A percentile compares a stretch with the other conserved stretches of the same genome.
Evolutionary conservation across 2,329 filamentous ascomycete genomes (phyloP).

Genomic region (Thermoascus crustaceus): DNA sequence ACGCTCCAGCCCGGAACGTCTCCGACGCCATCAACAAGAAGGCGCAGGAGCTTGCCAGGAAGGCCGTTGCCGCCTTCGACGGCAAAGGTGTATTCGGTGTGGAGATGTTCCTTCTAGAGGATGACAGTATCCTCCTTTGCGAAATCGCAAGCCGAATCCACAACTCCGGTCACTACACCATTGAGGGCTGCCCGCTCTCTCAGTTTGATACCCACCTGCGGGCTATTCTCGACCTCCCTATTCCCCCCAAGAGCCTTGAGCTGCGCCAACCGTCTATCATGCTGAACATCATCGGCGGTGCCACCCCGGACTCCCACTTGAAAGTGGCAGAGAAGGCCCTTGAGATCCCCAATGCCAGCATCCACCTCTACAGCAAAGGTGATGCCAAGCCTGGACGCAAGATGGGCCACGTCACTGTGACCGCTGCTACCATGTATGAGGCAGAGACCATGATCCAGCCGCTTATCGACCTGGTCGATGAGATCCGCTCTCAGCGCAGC

Average conservation of each 20-base stretch:
- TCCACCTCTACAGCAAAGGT: conserved; percentile 89
- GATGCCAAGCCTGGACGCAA: conserved; percentile 79
- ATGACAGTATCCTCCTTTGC: conserved; percentile 69
- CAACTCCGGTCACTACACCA: conserved; percentile 92
- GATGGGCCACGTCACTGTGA: conserved; percentile 88
- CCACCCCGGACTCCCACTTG: conserved; percentile 55
- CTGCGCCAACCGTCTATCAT: conserved; percentile 44
- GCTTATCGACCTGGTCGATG: conserved; percentile 67
- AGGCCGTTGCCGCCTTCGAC: conserved; percentile 70
- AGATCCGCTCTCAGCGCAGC: conserved; percentile 57
- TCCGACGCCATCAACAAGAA: conserved; percentile 50
- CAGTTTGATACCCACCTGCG: conserved; percentile 88
- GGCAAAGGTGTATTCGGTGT: conserved; percentile 93
- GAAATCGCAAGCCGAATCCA: conserved; percentile 78
- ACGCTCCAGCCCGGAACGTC: conserved; percentile 70
- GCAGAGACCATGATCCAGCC: conserved; percentile 61
- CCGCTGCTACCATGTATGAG: conserved; percentile 57
- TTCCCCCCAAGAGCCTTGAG: conserved; percentile 42
- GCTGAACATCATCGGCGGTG: conserved; percentile 50
- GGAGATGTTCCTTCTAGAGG: conserved; percentile 80
- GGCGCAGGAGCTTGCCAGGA: conserved; percentile 68
- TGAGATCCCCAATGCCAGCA: conserved; percentile 49
- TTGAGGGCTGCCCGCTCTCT: conserved; percentile 80
- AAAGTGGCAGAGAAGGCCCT: conserved; percentile 50
- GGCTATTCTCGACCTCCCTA: conserved; percentile 67